Evolutionary conservation across 768 basidiomycete species (phyloP).

Genomic region (Lactarius pseudohatsudake): DNA sequence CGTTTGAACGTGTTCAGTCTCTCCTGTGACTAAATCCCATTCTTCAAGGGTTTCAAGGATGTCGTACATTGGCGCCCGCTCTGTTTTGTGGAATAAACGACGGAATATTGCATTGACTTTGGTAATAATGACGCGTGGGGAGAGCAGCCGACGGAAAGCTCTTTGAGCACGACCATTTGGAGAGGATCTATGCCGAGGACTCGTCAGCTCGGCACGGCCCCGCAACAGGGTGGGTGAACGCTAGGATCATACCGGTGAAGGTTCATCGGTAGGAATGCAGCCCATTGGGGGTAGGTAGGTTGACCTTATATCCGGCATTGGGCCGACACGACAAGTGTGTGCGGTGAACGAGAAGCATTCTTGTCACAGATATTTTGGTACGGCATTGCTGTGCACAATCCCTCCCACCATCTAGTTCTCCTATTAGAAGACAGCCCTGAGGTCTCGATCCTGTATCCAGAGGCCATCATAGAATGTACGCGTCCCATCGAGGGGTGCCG

Average conservation of each 20-base stretch:
- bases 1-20: background rate
- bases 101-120: background rate
- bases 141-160: background rate
- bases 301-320: background rate
- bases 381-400: background rate
- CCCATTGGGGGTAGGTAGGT: background rate
- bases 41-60: background rate
- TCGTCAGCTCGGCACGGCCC: background rate
- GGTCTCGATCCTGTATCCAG: background rate
- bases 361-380: background rate
- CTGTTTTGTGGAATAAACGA: background rate
- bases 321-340: background rate
- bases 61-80: background rate
- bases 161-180: background rate
- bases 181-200: background rate
- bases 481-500: background rate
- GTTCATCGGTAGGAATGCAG: background rate
- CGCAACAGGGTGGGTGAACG: background rate
- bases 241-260: background rate
- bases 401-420: background rate
- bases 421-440: background rate
- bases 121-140: background rate
- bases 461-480: background rate
- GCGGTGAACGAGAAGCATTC: background rate
- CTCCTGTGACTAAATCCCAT: background rate